phyloP scores from a whole-genome alignment of 257 asterid genomes.

The Echium plantagineum region DNA sequence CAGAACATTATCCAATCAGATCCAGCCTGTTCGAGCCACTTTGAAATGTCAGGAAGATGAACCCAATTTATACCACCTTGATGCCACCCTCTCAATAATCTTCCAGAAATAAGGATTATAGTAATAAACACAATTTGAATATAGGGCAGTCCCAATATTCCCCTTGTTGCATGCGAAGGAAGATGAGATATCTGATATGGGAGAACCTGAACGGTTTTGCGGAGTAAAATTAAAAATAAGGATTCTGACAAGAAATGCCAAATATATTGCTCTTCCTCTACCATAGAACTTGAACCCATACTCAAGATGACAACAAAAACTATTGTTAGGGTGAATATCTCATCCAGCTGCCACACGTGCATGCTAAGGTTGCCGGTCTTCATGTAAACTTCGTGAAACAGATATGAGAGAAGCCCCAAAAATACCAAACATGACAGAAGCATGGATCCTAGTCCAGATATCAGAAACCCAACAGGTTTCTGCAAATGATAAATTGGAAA shows the following conservation, averaged over 20 bases:
- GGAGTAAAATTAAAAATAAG: slow-evolving; percentile 49
- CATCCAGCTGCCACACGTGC: slow-evolving; percentile 50
- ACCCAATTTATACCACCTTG: slow-evolving; percentile 98
- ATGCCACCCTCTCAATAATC: slow-evolving; percentile 91
- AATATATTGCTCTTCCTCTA: slow-evolving; percentile 87
- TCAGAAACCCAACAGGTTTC: slow-evolving; percentile 62
- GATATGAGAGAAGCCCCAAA: slow-evolving; percentile 35
- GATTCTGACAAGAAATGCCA: slow-evolving; percentile 79
- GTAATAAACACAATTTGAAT: slow-evolving; percentile 22
- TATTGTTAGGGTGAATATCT: slow-evolving; percentile 29
- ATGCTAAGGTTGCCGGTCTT: slow-evolving; percentile 15
- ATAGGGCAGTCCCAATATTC: slow-evolving; percentile 8
- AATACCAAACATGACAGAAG: slow-evolving; percentile 49
- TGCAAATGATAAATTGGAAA: slow-evolving; percentile 19
- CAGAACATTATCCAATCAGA: slow-evolving; percentile 27
- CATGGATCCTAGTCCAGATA: slow-evolving; percentile 56
- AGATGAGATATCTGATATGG: slow-evolving; percentile 12
- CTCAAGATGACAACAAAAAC: slow-evolving; percentile 39
- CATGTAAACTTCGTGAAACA: slow-evolving; percentile 24
- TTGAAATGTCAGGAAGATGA: slow-evolving; percentile 73
- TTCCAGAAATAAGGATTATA: slow-evolving; percentile 49
- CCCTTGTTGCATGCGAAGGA: slow-evolving; percentile 10
- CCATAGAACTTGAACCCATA: slow-evolving; percentile 96
- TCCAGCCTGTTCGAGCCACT: slow-evolving; percentile 62
- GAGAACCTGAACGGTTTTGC: slow-evolving; percentile 39